A percentile compares a stretch with the other conserved stretches of the same genome.
Evolutionary conservation across 176 grass and related monocot genomes (phyloP).

Genomic region (Hordeum vulgare): MorexV3_pseudomolecules_assembly NC_058521.1:34287404-34287903

Average conservation of each 20-base stretch:
- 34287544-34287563: constrained; percentile 35
- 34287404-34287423: not conserved
- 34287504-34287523: not conserved
- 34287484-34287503: not conserved
- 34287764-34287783: not conserved
- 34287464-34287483: constrained; percentile 7
- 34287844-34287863: constrained; percentile 8
- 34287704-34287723: constrained; percentile 58
- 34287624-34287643: constrained; percentile 12
- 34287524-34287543: constrained; percentile 5
- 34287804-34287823: not conserved
- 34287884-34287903: not conserved
- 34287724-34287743: not conserved
- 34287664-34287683: constrained; percentile 66
- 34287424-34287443: not conserved
- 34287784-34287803: not conserved
- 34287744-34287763: constrained; percentile 22
- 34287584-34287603: constrained; percentile 20
- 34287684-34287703: constrained; percentile 99
- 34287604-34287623: constrained; percentile 20
- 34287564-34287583: constrained; percentile 44
- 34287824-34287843: constrained; percentile 12
- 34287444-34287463: not conserved
- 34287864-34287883: constrained; percentile 3
- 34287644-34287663: constrained; percentile 43